Conservation (phyloP, 2,329 filamentous ascomycete species). For the Cladorrhinum sp. region DNA sequence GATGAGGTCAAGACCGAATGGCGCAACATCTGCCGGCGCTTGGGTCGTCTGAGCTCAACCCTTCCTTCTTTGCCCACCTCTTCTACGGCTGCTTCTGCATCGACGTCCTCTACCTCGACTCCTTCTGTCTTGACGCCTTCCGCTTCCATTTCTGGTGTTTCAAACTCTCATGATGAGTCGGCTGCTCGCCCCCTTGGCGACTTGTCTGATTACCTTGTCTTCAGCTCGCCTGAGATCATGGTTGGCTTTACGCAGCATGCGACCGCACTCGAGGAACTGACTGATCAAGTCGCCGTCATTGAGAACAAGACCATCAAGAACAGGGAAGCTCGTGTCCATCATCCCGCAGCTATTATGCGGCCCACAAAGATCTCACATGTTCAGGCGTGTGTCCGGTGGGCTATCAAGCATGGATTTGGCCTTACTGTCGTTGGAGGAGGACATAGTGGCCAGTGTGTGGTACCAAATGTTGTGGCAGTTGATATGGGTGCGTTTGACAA, state of each 20-base stretch:
- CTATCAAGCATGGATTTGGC: constrained; percentile 42
- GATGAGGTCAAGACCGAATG: constrained; percentile 39
- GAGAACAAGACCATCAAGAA: constrained; percentile 45
- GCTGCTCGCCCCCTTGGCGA: no score
- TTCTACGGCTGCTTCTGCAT: no score
- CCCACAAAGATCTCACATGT: constrained; percentile 49
- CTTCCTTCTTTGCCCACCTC: no score
- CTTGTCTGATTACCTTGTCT: constrained; percentile 42
- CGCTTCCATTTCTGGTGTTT: no score
- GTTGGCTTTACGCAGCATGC: constrained; percentile 47
- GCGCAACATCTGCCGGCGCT: constrained; percentile 50
- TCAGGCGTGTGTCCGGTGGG: constrained; percentile 56
- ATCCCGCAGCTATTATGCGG: constrained; percentile 42
- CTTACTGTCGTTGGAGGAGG: constrained; percentile 56
- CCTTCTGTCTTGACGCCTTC: no score
- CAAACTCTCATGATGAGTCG: no score
- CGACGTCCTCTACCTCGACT: no score
- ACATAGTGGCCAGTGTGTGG: constrained; percentile 58
- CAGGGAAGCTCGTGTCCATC: constrained; percentile 44
- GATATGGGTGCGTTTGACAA: constrained; percentile 57
- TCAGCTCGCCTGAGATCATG: constrained; percentile 51
- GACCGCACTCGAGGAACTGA: constrained; percentile 40
- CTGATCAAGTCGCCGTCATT: constrained; percentile 37
- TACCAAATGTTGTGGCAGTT: constrained; percentile 50
- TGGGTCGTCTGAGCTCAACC: constrained; percentile 40